Evolutionary conservation across 768 basidiomycete species (phyloP).

Genomic region (Naematelia aurantialba): DNA sequence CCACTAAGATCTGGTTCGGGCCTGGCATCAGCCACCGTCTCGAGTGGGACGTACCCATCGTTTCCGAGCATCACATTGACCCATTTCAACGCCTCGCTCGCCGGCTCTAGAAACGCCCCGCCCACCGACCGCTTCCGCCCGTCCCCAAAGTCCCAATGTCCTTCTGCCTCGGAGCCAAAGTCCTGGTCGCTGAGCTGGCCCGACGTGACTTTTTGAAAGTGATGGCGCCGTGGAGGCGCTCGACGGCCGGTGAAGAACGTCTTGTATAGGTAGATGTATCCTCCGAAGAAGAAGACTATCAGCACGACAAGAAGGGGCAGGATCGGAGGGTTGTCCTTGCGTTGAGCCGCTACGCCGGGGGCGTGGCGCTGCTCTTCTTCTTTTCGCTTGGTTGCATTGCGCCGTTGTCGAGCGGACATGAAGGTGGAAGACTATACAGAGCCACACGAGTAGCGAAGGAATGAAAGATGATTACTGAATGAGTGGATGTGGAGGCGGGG

Average conservation of each 20-base stretch:
- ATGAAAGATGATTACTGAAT: too few relatives aligned
- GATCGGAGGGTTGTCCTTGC: not conserved
- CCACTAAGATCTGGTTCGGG: conserved; percentile 35
- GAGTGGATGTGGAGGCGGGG: not conserved
- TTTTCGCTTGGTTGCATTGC: not conserved
- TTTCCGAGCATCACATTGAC: conserved; percentile 38
- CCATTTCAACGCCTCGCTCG: conserved; percentile 21
- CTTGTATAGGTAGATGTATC: not conserved
- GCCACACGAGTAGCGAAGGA: too few relatives aligned
- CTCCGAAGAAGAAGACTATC: not conserved
- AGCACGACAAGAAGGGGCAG: not conserved
- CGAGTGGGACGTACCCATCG: conserved; percentile 23
- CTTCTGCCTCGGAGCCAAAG: conserved; percentile 3
- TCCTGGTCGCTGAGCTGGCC: not conserved
- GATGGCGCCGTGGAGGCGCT: not conserved
- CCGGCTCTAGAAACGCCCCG: conserved; percentile 19
- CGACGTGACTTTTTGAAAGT: not conserved
- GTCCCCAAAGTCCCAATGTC: conserved; percentile 37
- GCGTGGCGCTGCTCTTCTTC: not conserved
- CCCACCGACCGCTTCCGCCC: conserved; percentile 16
- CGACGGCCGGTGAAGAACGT: not conserved
- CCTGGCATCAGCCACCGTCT: conserved; percentile 5
- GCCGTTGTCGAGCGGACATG: not conserved
- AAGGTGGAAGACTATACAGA: not conserved
- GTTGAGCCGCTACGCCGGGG: not conserved